Conservation (phyloP, 2,329 filamentous ascomycete genomes). For the Periconia sp. region DNA sequence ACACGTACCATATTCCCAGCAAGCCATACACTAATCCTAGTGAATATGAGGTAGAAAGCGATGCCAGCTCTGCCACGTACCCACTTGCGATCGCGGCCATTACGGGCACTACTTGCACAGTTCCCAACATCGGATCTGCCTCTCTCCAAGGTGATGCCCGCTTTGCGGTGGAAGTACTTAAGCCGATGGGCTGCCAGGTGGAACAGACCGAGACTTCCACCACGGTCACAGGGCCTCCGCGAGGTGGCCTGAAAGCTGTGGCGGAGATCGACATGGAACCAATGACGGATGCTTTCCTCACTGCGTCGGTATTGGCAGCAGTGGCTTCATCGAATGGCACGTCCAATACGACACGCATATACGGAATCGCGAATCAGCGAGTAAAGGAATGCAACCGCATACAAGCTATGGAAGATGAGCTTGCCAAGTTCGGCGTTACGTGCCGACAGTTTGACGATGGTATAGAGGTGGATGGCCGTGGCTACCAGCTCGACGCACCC, state of each 20-base stretch:
- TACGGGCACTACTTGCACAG: slow-evolving; percentile 90
- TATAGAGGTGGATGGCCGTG: slow-evolving; percentile 70
- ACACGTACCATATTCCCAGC: slow-evolving; percentile 92
- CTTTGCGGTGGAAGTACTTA: slow-evolving; percentile 86
- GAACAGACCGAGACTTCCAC: slow-evolving; percentile 83
- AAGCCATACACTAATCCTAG: slow-evolving; percentile 79
- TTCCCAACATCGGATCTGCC: slow-evolving; percentile 91
- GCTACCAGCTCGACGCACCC: slow-evolving; percentile 53
- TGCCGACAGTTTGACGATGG: slow-evolving; percentile 91
- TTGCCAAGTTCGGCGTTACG: slow-evolving; percentile 87
- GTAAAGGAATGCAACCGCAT: slow-evolving; percentile 99
- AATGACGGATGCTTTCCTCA: slow-evolving; percentile 98
- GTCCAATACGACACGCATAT: slow-evolving; percentile 74
- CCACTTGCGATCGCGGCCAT: slow-evolving; percentile 92
- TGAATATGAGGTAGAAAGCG: slow-evolving; percentile 91
- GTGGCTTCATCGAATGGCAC: slow-evolving; percentile 71
- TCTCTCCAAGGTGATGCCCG: slow-evolving; percentile 94
- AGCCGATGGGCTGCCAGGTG: slow-evolving; percentile 91
- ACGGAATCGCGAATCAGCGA: slow-evolving; percentile 93
- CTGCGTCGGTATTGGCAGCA: slow-evolving; percentile 88
- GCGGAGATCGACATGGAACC: slow-evolving; percentile 94
- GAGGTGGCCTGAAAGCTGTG: slow-evolving; percentile 73
- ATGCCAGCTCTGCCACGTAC: slow-evolving; percentile 96
- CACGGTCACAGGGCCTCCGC: slow-evolving; percentile 84
- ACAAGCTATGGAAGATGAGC: slow-evolving; percentile 88